Evolutionary conservation across 208 protist genomes (phyloP).

Genomic region (Tritrichomonas musculus): DNA sequence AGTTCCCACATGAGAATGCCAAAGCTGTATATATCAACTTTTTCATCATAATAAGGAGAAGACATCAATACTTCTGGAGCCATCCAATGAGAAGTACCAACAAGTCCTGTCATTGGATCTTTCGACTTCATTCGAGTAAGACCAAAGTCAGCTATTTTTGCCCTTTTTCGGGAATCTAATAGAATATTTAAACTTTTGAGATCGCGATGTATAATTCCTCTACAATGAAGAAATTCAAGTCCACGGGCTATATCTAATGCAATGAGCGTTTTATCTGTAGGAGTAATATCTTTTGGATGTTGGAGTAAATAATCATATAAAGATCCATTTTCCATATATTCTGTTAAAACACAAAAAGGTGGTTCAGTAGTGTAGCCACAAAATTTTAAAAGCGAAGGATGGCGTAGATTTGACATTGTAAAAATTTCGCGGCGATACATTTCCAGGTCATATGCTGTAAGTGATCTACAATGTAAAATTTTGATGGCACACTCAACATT

Average conservation of each 20-base stretch:
- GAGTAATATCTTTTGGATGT: background rate
- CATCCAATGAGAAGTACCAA: slow-evolving; percentile 20
- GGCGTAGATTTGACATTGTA: background rate
- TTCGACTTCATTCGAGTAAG: background rate
- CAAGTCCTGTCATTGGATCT: background rate
- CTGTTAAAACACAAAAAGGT: background rate
- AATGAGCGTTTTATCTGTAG: slow-evolving; percentile 25
- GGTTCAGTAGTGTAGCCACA: background rate
- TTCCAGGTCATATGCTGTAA: background rate
- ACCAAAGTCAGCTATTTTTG: slow-evolving; percentile 26
- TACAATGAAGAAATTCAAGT: slow-evolving; percentile 52
- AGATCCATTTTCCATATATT: background rate
- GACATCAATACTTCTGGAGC: background rate
- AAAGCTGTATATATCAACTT: slow-evolving; percentile 52
- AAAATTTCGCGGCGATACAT: background rate
- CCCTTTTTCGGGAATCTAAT: background rate
- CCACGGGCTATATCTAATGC: slow-evolving; percentile 45
- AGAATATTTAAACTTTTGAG: slow-evolving; percentile 54
- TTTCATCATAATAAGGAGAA: slow-evolving; percentile 42
- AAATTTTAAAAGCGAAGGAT: background rate
- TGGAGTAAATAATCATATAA: background rate
- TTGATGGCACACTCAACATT: background rate
- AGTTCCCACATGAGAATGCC: slow-evolving; percentile 54
- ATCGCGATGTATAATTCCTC: slow-evolving; percentile 53
- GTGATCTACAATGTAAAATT: background rate